These are phyloP conservation scores for Meira nashicola DNA, from an alignment of 1,284 basidiomycete species.

Conservation along the genomic window DNA sequence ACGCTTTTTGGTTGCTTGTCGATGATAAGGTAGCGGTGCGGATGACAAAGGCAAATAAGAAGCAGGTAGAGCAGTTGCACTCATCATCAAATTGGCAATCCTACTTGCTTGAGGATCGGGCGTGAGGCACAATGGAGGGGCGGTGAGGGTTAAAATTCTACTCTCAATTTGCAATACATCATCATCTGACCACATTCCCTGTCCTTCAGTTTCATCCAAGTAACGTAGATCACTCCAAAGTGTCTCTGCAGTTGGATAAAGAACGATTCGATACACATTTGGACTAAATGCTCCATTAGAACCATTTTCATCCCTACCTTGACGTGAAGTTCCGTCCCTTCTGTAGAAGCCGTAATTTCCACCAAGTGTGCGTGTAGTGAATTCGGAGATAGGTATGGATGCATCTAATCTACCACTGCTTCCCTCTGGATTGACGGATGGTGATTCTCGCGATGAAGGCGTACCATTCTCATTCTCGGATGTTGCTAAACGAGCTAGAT, in stretches of 20 bases:
- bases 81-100: constrained; percentile 48
- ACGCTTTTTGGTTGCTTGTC: constrained; percentile 10
- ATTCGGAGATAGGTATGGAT: constrained; percentile 2
- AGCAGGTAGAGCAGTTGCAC: constrained; percentile 36
- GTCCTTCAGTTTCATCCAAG: constrained; percentile 35
- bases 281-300: constrained; percentile 22
- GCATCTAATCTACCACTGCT: neutral
- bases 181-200: constrained; percentile 37
- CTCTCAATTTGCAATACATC: constrained; percentile 46
- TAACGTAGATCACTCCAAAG: constrained; percentile 45
- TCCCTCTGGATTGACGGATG: constrained; percentile 1
- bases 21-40: constrained; percentile 18
- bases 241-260: constrained; percentile 42
- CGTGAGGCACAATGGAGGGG: constrained; percentile 45
- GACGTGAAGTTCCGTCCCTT: neutral
- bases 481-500: neutral
- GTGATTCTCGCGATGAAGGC: neutral
- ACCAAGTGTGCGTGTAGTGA: neutral
- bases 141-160: constrained; percentile 42
- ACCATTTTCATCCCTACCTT: constrained; percentile 3
- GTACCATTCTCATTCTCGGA: too few species aligned
- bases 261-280: constrained; percentile 42
- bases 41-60: constrained; percentile 25
- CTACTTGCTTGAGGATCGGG: constrained; percentile 43
- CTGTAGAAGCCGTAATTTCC: constrained; percentile 7